Conservation (phyloP, 2,329 filamentous ascomycete species). For the Pseudocercospora fijiensis region DNA sequence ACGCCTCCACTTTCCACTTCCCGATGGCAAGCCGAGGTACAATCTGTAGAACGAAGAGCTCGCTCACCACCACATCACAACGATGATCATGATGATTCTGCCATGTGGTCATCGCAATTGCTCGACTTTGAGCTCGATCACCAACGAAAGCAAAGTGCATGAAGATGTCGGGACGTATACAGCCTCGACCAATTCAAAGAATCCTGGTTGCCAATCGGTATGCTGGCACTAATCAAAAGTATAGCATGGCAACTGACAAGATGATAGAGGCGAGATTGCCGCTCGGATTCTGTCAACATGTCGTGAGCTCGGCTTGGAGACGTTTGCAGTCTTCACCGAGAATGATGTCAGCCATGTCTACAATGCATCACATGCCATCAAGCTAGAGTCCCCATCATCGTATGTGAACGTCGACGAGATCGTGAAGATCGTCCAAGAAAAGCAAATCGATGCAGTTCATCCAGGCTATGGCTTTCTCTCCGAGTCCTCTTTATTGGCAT, state of each 20-base stretch:
- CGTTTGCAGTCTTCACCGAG: conserved; percentile 56
- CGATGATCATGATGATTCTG: background rate
- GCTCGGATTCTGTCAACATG: conserved; percentile 60
- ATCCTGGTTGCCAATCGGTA: conserved; percentile 37
- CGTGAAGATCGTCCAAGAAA: conserved; percentile 48
- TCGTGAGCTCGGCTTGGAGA: conserved; percentile 59
- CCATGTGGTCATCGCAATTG: background rate
- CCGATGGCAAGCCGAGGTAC: conserved; percentile 1
- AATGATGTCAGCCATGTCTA: conserved; percentile 57
- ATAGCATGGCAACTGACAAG: background rate
- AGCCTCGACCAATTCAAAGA: conserved; percentile 29
- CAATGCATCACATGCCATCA: conserved; percentile 52
- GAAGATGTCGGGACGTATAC: conserved; percentile 10
- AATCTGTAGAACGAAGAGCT: background rate
- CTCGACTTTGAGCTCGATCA: background rate
- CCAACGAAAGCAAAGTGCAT: background rate
- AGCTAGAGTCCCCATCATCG: conserved; percentile 51
- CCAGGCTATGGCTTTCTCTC: conserved; percentile 64
- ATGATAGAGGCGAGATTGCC: conserved; percentile 61
- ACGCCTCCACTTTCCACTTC: background rate
- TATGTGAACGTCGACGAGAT: conserved; percentile 56
- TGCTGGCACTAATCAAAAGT: background rate
- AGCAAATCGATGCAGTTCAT: conserved; percentile 57
- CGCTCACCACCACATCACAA: background rate
- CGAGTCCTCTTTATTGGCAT: conserved; percentile 54